These are phyloP conservation scores for Hortiboletus flavorubellus DNA, from an alignment of 768 basidiomycete genomes.

Conservation along the genomic window DNA sequence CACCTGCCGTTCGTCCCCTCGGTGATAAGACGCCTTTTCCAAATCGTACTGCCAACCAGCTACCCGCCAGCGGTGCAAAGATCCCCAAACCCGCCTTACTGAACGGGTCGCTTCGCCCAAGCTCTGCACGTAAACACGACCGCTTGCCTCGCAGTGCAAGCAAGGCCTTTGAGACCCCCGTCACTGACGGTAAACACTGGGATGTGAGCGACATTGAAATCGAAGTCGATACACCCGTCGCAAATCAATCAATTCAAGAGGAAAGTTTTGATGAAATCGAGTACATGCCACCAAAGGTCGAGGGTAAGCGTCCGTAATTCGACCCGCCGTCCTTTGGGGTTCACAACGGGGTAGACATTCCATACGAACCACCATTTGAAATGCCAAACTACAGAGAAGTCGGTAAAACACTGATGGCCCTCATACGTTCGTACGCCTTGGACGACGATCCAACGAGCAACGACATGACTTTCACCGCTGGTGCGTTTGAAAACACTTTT, in stretches of 20 bases:
- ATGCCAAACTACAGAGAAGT: constrained; percentile 47
- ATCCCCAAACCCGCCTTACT: constrained; percentile 36
- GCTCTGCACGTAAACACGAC: constrained; percentile 63
- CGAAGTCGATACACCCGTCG: constrained; percentile 24
- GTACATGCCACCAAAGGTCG: constrained; percentile 52
- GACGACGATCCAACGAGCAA: constrained; percentile 31
- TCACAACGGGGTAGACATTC: constrained; percentile 30
- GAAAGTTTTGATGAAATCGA: constrained; percentile 48
- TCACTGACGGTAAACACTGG: constrained; percentile 67
- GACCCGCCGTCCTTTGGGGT: not conserved
- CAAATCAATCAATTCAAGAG: constrained; percentile 24
- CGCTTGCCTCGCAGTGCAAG: constrained; percentile 51
- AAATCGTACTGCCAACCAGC: constrained; percentile 44
- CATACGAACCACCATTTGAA: constrained; percentile 47
- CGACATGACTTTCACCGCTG: constrained; percentile 18
- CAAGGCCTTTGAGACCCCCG: constrained; percentile 62
- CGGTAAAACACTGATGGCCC: constrained; percentile 35
- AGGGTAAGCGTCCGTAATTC: constrained; percentile 35
- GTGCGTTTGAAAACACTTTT: constrained; percentile 21
- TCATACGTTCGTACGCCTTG: constrained; percentile 34
- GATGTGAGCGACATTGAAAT: constrained; percentile 62
- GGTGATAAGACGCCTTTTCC: constrained; percentile 76
- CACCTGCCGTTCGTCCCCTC: constrained; percentile 45
- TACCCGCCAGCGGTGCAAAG: constrained; percentile 37
- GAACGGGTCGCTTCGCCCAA: constrained; percentile 54